phyloP scores from a whole-genome alignment of 23 red algal genomes.

The Cyanidium caldarium region DNA sequence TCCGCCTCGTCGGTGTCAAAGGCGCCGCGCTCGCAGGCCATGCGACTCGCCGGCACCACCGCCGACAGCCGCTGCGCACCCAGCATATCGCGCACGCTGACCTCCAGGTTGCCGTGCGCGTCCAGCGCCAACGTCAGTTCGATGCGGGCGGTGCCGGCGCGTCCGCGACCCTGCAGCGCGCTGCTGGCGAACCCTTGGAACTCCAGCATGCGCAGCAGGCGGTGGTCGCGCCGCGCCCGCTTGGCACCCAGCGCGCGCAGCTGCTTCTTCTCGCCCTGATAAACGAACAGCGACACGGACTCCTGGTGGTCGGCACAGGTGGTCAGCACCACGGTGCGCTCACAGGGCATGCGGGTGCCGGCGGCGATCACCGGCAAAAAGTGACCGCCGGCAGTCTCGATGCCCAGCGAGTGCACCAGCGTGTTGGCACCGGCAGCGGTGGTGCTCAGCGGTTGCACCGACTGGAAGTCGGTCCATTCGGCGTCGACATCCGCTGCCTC shows the following conservation, averaged over 20 bases:
- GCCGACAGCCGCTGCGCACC: too few relatives aligned
- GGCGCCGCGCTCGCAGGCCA: not conserved
- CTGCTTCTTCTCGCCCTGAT: not conserved
- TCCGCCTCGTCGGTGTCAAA: not conserved
- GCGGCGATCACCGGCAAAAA: not conserved
- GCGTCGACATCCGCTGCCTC: not conserved
- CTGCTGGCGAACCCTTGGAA: not conserved
- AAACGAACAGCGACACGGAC: not conserved
- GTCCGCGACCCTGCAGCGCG: not conserved
- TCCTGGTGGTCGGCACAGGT: not conserved
- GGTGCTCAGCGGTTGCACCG: not conserved
- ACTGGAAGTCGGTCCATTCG: not conserved
- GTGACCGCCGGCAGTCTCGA: not conserved
- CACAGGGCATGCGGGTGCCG: not conserved
- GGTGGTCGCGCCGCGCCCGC: not conserved
- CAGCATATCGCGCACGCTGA: slow-evolving; percentile 1
- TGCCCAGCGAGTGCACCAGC: not conserved
- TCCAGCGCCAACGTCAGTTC: not conserved
- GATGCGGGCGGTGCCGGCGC: not conserved
- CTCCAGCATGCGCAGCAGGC: not conserved
- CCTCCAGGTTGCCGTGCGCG: not conserved
- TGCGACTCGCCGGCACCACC: not conserved
- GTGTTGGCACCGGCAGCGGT: not conserved
- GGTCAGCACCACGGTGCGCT: not conserved
- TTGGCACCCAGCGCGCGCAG: slow-evolving; percentile 2